Evolutionary conservation across 2,329 filamentous ascomycete genomes (phyloP).

Genomic region (Aspergillus sp.): DNA sequence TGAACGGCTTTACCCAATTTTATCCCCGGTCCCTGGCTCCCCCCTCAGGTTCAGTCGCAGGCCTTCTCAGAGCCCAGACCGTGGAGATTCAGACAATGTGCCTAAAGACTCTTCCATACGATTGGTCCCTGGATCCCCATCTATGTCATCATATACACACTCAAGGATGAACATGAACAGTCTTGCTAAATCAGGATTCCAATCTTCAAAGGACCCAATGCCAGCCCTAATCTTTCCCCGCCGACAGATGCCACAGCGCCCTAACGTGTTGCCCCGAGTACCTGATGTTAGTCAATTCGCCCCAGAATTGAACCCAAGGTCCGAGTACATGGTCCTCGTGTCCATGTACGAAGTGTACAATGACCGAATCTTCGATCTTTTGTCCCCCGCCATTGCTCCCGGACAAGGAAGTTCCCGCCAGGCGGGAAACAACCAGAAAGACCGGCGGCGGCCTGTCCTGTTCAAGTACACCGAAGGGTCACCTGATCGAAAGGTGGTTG

Average conservation of each 20-base stretch:
- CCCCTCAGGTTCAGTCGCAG: neutral
- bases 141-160: conserved; percentile 17
- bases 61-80: conserved; percentile 3
- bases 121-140: conserved; percentile 8
- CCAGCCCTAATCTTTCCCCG: conserved; percentile 52
- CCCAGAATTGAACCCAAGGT: conserved; percentile 59
- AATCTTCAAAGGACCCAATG: conserved; percentile 48
- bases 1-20: conserved; percentile 8
- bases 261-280: conserved; percentile 63
- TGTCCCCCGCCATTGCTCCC: conserved; percentile 52
- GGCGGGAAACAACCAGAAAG: conserved; percentile 51
- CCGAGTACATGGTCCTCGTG: conserved; percentile 80
- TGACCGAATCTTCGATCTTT: conserved; percentile 89
- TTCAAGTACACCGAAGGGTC: conserved; percentile 90
- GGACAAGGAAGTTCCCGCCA: conserved; percentile 35
- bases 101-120: conserved; percentile 9
- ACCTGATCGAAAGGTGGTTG: conserved; percentile 88
- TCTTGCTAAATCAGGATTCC: conserved; percentile 33
- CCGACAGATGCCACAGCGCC: conserved; percentile 57
- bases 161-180: conserved; percentile 17
- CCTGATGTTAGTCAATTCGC: conserved; percentile 68
- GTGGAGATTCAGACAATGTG: conserved; percentile 1
- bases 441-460: conserved; percentile 70
- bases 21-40: neutral
- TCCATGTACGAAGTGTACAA: conserved; percentile 99